Conservation (phyloP, 805 yeast species). For the Saccharomyces eubayanus region DNA sequence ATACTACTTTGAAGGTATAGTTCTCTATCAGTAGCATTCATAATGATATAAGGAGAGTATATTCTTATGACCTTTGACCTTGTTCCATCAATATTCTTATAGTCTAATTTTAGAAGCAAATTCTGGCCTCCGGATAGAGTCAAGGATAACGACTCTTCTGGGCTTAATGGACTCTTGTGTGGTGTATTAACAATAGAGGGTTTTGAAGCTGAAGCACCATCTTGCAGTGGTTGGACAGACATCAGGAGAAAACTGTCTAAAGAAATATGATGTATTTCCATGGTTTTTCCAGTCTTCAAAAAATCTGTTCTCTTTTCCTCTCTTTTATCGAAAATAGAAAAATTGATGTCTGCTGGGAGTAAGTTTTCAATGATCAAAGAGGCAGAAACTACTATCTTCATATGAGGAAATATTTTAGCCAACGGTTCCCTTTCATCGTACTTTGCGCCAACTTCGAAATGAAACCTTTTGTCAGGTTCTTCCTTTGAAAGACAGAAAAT, state of each 20-base stretch:
- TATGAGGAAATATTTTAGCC: constrained; percentile 71
- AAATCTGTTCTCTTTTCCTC: constrained; percentile 58
- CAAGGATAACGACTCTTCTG: constrained; percentile 46
- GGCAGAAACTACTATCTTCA: constrained; percentile 68
- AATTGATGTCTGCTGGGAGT: constrained; percentile 72
- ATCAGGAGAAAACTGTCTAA: constrained; percentile 61
- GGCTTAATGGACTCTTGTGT: constrained; percentile 41
- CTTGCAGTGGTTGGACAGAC: constrained; percentile 54
- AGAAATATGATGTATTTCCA: constrained; percentile 73
- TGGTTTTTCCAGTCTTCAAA: constrained; percentile 55
- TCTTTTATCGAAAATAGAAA: constrained; percentile 69
- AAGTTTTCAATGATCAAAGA: constrained; percentile 81
- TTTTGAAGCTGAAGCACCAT: constrained; percentile 31
- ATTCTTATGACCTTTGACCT: constrained; percentile 55
- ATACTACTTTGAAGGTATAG: constrained; percentile 50
- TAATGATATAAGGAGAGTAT: constrained; percentile 76
- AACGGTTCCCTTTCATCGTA: constrained; percentile 62
- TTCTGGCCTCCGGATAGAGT: constrained; percentile 59
- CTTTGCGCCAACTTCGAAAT: constrained; percentile 64
- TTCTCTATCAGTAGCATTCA: constrained; percentile 71
- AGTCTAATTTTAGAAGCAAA: constrained; percentile 56
- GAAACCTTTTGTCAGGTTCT: constrained; percentile 41
- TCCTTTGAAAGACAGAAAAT: constrained; percentile 49
- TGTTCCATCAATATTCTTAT: constrained; percentile 42
- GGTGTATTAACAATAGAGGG: constrained; percentile 41